Evolutionary conservation across 257 asterid genomes (phyloP), one percentile per base, ranked within the genome.

Genomic region (Jacaranda mimosifolia): DNA sequence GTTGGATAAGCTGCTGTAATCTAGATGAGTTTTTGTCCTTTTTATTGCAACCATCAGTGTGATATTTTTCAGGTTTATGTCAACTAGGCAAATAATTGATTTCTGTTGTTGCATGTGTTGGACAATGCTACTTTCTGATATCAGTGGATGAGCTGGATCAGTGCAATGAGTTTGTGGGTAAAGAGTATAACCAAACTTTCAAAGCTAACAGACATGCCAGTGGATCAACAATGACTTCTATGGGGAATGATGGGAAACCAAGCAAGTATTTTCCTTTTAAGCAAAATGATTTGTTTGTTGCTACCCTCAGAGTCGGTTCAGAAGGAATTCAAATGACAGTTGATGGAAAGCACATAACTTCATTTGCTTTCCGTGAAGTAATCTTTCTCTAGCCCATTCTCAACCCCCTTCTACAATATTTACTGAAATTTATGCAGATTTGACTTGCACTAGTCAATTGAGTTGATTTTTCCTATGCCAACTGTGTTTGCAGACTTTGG

Each of bases 301-400:
- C 96, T 26, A 96, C 99, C 15, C 84, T 96, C 56, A 86, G 98
- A 83, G 95, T 96, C 19, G 96, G 98, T 40, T 85, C 97, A 38
- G 99, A 96, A 84, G 99, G 98, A 82, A 86, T 96, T 77, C 99
- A 96, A 83, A 93, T 92, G 97, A 89, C 96, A 3, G 98, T 96
- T 70, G 99, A 96, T 84, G 99, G 99, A 73, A 96, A 90, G 81
- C 97, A 96, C 89, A 75, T 92, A 80, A 90, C 97, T 17, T 96
- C 97, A 49, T 96, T 96, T 78, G 89, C 96, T 75, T 93, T 90
- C 63, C 98, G 97, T 64, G 97, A 93, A 84, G 99, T 93, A 88
- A 89, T 78, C 78, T 60, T 56, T 62, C 81, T 78, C 71, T 79
- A 21, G 14, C 63, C 53, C 77, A 68, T 77, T 63, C 19, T 39